Evolutionary conservation across 495 filamentous ascomycete genomes (phyloP).

Genomic region (Viridothelium virens): DNA sequence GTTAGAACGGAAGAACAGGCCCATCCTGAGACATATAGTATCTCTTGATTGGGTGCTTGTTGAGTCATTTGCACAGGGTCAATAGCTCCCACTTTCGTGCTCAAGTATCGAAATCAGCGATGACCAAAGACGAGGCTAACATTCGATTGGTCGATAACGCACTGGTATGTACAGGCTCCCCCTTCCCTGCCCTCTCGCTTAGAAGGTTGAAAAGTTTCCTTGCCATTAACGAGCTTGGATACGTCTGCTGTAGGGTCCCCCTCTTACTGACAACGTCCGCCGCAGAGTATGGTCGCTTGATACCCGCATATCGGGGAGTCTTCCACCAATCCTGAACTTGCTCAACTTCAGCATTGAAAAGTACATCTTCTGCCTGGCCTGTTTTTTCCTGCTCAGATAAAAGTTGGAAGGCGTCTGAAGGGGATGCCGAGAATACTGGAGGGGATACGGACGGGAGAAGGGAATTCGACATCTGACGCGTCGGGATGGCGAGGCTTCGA

Average conservation of each 20-base stretch:
- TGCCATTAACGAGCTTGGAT: conserved; percentile 88
- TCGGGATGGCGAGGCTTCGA: conserved; percentile 15
- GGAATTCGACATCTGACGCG: conserved; percentile 28
- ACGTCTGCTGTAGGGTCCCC: conserved; percentile 74
- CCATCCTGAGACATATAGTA: conserved; percentile 94
- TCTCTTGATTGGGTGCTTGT: conserved; percentile 90
- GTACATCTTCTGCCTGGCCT: conserved; percentile 68
- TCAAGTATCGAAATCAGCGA: conserved; percentile 18
- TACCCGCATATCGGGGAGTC: conserved; percentile 71
- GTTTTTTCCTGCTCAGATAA: conserved; percentile 64
- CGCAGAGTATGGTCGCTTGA: conserved; percentile 84
- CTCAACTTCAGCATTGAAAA: conserved; percentile 70
- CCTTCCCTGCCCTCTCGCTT: conserved; percentile 62
- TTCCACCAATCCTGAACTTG: conserved; percentile 85
- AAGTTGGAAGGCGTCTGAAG: conserved; percentile 71
- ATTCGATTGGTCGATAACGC: conserved; percentile 30
- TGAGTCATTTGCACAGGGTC: conserved; percentile 99
- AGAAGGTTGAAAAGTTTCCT: conserved; percentile 87
- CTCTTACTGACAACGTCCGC: conserved; percentile 88
- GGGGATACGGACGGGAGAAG: conserved; percentile 40
- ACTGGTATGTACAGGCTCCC: conserved; percentile 87
- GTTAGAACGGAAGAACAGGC: conserved; percentile 90
- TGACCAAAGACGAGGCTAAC: background rate
- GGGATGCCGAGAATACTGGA: conserved; percentile 50
- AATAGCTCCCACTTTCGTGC: conserved; percentile 76